A percentile compares a stretch with the other conserved stretches of the same genome.
Evolutionary conservation across 169 alveolate genomes (phyloP).

Genomic region (Plasmodium vinckei): DNA sequence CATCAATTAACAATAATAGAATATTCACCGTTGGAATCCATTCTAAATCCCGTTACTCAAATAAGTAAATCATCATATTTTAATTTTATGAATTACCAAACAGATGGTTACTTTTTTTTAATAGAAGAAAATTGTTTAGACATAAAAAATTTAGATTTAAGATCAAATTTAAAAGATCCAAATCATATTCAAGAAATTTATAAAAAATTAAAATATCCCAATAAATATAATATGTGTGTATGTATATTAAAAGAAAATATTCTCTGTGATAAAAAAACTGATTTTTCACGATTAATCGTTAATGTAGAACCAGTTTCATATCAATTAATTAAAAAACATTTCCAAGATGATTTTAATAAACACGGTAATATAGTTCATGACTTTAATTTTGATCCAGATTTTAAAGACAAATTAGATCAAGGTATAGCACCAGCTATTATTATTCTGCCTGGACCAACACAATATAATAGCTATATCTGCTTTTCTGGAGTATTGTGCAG

Average conservation of each 20-base stretch:
- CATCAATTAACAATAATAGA: slow-evolving; percentile 13
- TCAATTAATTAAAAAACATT: background rate
- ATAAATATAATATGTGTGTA: slow-evolving; percentile 53
- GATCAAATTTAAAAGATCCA: slow-evolving; percentile 29
- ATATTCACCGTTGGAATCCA: slow-evolving; percentile 15
- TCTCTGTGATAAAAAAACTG: slow-evolving; percentile 22
- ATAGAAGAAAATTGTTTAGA: slow-evolving; percentile 43
- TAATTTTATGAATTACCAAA: slow-evolving; percentile 34
- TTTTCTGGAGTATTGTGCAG: slow-evolving; percentile 52
- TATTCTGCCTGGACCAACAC: slow-evolving; percentile 45
- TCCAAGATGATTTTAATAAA: slow-evolving; percentile 13
- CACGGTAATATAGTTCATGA: slow-evolving; percentile 6
- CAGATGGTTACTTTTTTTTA: slow-evolving; percentile 25
- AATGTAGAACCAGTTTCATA: background rate
- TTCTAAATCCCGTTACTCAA: slow-evolving; percentile 39
- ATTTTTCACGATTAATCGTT: slow-evolving; percentile 18
- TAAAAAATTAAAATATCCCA: slow-evolving; percentile 34
- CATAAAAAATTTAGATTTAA: slow-evolving; percentile 32
- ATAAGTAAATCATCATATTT: slow-evolving; percentile 35
- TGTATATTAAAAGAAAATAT: slow-evolving; percentile 21
- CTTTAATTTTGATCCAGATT: slow-evolving; percentile 30
- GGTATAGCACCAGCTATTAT: slow-evolving; percentile 34
- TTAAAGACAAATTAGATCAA: slow-evolving; percentile 3
- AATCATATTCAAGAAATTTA: slow-evolving; percentile 28
- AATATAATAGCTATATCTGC: slow-evolving; percentile 50